A percentile compares a stretch with the other conserved stretches of the same genome.
Evolutionary conservation across 352 stramenopile species (phyloP).

Genomic region (Globisporangium uncinulatum): DNA sequence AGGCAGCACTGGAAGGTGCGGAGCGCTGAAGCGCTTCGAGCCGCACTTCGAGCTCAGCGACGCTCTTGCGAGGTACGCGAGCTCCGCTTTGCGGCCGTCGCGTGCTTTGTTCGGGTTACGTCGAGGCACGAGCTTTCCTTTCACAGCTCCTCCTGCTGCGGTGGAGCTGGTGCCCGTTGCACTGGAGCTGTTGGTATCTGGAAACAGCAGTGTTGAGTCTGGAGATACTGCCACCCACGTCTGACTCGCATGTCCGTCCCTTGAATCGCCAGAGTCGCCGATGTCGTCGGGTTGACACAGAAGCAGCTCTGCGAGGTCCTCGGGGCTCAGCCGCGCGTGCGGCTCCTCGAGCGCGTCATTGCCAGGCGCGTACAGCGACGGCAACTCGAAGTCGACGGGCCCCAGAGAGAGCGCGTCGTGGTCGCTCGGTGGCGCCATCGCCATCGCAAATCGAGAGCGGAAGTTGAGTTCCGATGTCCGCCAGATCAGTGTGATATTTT

Average conservation of each 20-base stretch:
- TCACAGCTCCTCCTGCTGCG: background rate
- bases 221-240: background rate
- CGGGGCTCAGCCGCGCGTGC: background rate
- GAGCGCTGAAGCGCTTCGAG: background rate
- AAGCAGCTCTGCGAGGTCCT: background rate
- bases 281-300: too few relatives aligned
- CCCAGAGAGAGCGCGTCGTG: too few relatives aligned
- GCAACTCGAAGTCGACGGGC: too few relatives aligned
- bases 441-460: too few relatives aligned
- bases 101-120: background rate
- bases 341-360: background rate
- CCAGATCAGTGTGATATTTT: too few relatives aligned
- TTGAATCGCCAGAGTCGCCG: too few relatives aligned
- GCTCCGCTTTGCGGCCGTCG: background rate
- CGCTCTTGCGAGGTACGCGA: background rate
- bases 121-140: background rate
- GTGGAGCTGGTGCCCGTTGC: too few relatives aligned
- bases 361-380: too few relatives aligned
- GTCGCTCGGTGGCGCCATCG: too few relatives aligned
- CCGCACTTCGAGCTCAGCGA: background rate
- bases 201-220: background rate
- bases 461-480: too few relatives aligned
- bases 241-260: background rate
- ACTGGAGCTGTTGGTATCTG: too few relatives aligned
- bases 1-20: too few relatives aligned